A percentile compares a stretch with the other conserved stretches of the same genome.
These are phyloP conservation scores for Pseudogymnoascus sp. DNA, from an alignment of 2,329 filamentous ascomycete species.

Conservation along the genomic window DNA sequence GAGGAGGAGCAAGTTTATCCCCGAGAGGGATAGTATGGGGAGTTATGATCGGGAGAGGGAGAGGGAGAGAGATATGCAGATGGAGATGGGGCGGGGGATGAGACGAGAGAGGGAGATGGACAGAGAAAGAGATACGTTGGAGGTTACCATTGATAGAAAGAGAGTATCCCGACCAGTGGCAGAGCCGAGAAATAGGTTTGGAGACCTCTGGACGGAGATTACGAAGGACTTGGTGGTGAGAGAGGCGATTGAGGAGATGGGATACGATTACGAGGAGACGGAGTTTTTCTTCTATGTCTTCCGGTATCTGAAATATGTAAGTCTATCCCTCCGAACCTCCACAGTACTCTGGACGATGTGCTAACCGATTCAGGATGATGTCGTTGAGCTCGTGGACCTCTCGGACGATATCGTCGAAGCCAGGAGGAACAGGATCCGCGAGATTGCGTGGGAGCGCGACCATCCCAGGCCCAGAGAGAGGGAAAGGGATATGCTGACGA, in stretches of 20 bases:
- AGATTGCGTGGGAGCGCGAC: slow-evolving; percentile 52
- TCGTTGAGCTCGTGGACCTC: slow-evolving; percentile 73
- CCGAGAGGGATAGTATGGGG: slow-evolving; percentile 38
- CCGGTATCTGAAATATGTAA: slow-evolving; percentile 80
- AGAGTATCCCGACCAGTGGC: neutral
- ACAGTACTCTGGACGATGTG: slow-evolving; percentile 7
- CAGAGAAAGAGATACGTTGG: neutral
- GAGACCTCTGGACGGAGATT: slow-evolving; percentile 91
- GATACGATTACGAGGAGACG: slow-evolving; percentile 87
- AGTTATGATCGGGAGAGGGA: slow-evolving; percentile 1
- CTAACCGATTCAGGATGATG: slow-evolving; percentile 64
- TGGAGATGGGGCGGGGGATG: slow-evolving; percentile 11
- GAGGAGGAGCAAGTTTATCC: slow-evolving; percentile 64
- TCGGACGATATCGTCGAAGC: slow-evolving; percentile 72
- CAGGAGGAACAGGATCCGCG: slow-evolving; percentile 45
- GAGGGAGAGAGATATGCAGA: slow-evolving; percentile 13
- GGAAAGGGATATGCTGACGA: slow-evolving; percentile 10
- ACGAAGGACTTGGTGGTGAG: slow-evolving; percentile 84
- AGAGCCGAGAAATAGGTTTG: slow-evolving; percentile 37
- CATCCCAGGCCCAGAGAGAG: slow-evolving; percentile 38
- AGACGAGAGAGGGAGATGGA: slow-evolving; percentile 3
- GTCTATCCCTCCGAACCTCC: slow-evolving; percentile 32
- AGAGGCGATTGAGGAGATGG: slow-evolving; percentile 76
- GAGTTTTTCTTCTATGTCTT: slow-evolving; percentile 88
- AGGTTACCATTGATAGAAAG: neutral